phyloP scores from a whole-genome alignment of 805 yeast species.

The Yamadazyma endophytica region DNA sequence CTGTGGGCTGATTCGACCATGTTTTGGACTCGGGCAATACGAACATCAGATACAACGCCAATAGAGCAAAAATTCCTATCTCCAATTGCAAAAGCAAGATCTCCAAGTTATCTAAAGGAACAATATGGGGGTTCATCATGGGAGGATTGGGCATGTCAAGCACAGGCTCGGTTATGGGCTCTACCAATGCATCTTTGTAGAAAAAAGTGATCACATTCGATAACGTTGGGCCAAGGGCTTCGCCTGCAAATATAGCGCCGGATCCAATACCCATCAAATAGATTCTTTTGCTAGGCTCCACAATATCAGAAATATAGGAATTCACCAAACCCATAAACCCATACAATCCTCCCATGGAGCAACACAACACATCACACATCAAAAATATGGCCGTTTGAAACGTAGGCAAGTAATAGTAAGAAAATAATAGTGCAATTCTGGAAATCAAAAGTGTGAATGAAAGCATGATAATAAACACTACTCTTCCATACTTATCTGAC shows the following conservation, averaged over 20 bases:
- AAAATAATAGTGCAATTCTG: constrained; percentile 15
- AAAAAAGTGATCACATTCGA: constrained; percentile 35
- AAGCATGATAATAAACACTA: constrained; percentile 20
- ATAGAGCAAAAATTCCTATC: constrained; percentile 27
- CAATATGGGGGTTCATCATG: too few relatives aligned
- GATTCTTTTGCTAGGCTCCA: constrained; percentile 56
- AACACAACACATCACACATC: constrained; percentile 38
- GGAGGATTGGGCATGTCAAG: background rate
- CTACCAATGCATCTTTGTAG: background rate
- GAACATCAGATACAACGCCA: constrained; percentile 22
- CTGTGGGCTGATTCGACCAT: too few relatives aligned
- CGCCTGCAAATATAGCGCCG: constrained; percentile 59
- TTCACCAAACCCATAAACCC: constrained; percentile 54
- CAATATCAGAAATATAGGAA: constrained; percentile 71
- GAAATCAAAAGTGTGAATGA: constrained; percentile 18
- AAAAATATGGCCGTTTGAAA: constrained; percentile 38
- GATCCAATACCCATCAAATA: constrained; percentile 52
- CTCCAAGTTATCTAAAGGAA: constrained; percentile 16
- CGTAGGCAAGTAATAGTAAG: constrained; percentile 19
- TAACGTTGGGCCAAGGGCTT: constrained; percentile 60
- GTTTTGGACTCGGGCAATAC: constrained; percentile 59
- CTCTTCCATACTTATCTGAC: constrained; percentile 35
- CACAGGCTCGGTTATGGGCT: background rate
- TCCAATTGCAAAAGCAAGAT: constrained; percentile 26
- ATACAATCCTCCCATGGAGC: constrained; percentile 58